Evolutionary conservation across 2,329 filamentous ascomycete genomes (phyloP).

Genomic region (Microcera coccophila): DNA sequence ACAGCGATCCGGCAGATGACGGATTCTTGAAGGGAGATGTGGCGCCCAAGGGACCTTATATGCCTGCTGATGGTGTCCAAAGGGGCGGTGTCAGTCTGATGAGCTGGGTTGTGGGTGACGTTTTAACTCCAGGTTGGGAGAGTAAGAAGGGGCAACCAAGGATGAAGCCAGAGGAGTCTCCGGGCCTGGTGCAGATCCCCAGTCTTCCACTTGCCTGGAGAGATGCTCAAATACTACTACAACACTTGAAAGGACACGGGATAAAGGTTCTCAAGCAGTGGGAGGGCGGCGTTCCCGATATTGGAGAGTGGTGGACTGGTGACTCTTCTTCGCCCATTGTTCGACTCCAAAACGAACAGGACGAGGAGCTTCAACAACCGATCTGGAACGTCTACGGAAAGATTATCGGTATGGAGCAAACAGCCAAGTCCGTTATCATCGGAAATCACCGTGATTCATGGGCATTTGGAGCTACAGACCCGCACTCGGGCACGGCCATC

Average conservation of each 20-base stretch:
- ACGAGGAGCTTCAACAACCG: constrained; percentile 74
- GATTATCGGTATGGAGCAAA: constrained; percentile 79
- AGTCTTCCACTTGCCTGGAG: constrained; percentile 87
- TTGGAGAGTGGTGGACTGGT: constrained; percentile 83
- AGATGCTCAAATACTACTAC: constrained; percentile 76
- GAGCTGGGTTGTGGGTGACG: constrained; percentile 82
- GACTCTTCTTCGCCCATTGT: constrained; percentile 71
- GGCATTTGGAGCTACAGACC: constrained; percentile 82
- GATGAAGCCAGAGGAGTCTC: constrained; percentile 64
- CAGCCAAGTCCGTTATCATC: constrained; percentile 78
- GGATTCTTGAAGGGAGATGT: constrained; percentile 70
- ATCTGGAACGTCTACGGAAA: constrained; percentile 91
- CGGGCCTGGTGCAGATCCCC: constrained; percentile 76
- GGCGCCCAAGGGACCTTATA: constrained; percentile 73
- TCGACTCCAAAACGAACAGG: constrained; percentile 79
- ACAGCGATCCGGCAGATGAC: constrained; percentile 84
- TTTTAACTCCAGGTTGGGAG: constrained; percentile 84
- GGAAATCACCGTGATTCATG: constrained; percentile 93
- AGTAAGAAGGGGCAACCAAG: constrained; percentile 64
- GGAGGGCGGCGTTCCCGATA: constrained; percentile 71
- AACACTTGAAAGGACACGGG: constrained; percentile 72
- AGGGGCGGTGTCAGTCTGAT: constrained; percentile 75
- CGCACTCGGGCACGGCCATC: constrained; percentile 83
- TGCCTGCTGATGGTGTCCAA: constrained; percentile 79
- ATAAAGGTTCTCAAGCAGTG: constrained; percentile 64